These are phyloP conservation scores for Tetradesmus obliquus DNA, from an alignment of 139 green algal genomes.

Conservation along the genomic window DNA sequence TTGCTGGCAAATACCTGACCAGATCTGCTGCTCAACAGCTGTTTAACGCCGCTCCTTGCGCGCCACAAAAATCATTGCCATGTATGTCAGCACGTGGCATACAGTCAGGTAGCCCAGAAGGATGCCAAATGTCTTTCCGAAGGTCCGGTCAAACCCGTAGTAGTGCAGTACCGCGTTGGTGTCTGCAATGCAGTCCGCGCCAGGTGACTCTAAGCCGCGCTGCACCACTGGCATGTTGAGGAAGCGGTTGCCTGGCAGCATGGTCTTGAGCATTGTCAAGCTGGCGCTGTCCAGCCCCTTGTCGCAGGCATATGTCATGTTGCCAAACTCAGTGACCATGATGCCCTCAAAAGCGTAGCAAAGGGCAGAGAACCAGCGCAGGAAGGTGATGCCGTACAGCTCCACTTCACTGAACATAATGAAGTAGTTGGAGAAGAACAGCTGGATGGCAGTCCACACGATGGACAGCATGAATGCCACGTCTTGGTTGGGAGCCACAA, in stretches of 20 bases:
- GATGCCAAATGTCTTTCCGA: slow-evolving; percentile 2
- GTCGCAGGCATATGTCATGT: slow-evolving; percentile 26
- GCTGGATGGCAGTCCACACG: slow-evolving; percentile 48
- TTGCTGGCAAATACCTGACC: too few relatives aligned
- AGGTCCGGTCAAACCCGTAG: slow-evolving; percentile 1
- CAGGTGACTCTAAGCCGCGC: background rate
- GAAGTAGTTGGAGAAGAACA: slow-evolving; percentile 54
- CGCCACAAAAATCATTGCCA: slow-evolving; percentile 22
- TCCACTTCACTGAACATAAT: slow-evolving; percentile 44
- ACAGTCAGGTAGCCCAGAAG: slow-evolving; percentile 8
- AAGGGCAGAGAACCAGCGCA: slow-evolving; percentile 45
- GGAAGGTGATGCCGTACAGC: slow-evolving; percentile 41
- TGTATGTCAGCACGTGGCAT: slow-evolving; percentile 16
- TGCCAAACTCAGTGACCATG: slow-evolving; percentile 43
- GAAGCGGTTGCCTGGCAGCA: slow-evolving; percentile 26
- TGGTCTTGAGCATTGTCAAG: slow-evolving; percentile 3
- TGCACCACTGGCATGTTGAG: slow-evolving; percentile 7
- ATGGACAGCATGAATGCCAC: slow-evolving; percentile 58
- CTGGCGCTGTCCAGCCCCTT: slow-evolving; percentile 6
- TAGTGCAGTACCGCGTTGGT: background rate
- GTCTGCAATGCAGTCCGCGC: slow-evolving; percentile 29
- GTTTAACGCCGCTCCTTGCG: slow-evolving; percentile 21
- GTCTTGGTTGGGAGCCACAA: slow-evolving; percentile 52
- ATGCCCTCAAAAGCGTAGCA: slow-evolving; percentile 54
- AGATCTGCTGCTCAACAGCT: too few relatives aligned